Evolutionary conservation across 1,284 basidiomycete species (phyloP).

Genomic region (Xerocomus minutiporus): DNA sequence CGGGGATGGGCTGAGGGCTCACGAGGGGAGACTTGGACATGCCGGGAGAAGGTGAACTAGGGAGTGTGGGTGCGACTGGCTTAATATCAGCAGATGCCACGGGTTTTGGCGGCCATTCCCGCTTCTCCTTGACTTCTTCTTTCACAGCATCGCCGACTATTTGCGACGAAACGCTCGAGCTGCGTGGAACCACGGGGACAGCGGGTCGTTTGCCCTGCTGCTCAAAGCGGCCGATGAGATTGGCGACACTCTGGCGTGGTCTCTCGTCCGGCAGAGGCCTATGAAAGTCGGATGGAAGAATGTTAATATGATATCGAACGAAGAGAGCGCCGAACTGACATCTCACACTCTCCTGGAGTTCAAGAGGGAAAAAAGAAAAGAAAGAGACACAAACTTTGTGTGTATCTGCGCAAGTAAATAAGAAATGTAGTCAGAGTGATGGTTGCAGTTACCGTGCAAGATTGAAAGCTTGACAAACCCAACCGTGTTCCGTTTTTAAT

Average conservation of each 20-base stretch:
- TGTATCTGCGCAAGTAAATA: conserved; percentile 4
- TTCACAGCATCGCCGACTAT: conserved; percentile 56
- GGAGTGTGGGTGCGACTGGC: conserved; percentile 23
- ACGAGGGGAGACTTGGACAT: conserved; percentile 23
- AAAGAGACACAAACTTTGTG: conserved; percentile 13
- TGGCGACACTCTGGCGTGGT: conserved; percentile 74
- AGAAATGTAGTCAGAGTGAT: conserved; percentile 19
- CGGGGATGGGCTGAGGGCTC: conserved; percentile 24
- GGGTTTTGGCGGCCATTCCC: conserved; percentile 70
- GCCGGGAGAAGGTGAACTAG: conserved; percentile 27
- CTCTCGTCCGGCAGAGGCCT: conserved; percentile 82
- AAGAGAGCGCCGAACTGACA: conserved; percentile 23
- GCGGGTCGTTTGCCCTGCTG: conserved; percentile 60
- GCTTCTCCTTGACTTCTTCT: conserved; percentile 62
- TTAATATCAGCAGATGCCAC: conserved; percentile 33
- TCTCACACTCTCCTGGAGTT: conserved; percentile 21
- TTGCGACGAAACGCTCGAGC: conserved; percentile 61
- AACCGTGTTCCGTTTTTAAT: no score
- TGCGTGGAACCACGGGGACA: conserved; percentile 42
- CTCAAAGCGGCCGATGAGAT: conserved; percentile 79
- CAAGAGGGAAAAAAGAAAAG: conserved; percentile 11
- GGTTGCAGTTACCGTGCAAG: conserved; percentile 6
- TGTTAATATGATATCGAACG: conserved; percentile 13
- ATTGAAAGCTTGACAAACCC: no score
- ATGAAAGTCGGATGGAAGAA: conserved; percentile 7